phyloP scores from a whole-genome alignment of 495 filamentous ascomycete genomes.

The Penicillium cosmopolitanum region DNA sequence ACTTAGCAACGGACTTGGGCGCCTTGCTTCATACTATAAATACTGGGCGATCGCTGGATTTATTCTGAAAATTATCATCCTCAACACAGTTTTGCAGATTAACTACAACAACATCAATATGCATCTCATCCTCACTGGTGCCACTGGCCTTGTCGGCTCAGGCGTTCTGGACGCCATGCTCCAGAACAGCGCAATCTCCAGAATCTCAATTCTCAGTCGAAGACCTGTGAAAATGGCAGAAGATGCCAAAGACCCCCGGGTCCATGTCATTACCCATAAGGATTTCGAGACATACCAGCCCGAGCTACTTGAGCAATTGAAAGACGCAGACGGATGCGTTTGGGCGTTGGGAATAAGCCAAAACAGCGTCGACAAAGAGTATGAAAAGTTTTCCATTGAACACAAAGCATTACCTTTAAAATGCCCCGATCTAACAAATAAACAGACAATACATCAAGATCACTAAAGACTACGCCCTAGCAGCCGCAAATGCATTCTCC shows the following conservation, averaged over 20 bases:
- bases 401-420: background rate
- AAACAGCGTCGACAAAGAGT: slow-evolving; percentile 62
- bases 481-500: slow-evolving; percentile 64
- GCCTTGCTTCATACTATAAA: slow-evolving; percentile 1
- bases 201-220: slow-evolving; percentile 68
- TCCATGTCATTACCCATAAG: slow-evolving; percentile 67
- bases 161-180: slow-evolving; percentile 67
- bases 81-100: background rate
- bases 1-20: slow-evolving; percentile 3
- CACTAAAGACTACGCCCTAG: slow-evolving; percentile 65
- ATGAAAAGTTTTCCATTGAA: slow-evolving; percentile 20
- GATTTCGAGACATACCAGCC: slow-evolving; percentile 62
- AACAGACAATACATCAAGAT: slow-evolving; percentile 68
- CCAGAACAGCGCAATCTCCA: slow-evolving; percentile 54
- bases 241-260: slow-evolving; percentile 51
- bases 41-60: background rate
- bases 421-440: background rate
- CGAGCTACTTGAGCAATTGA: slow-evolving; percentile 59
- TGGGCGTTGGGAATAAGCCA: slow-evolving; percentile 72
- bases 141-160: slow-evolving; percentile 72
- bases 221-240: slow-evolving; percentile 67
- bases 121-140: slow-evolving; percentile 77
- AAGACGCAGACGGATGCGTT: slow-evolving; percentile 66
- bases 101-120: slow-evolving; percentile 35
- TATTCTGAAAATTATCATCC: background rate